These are phyloP conservation scores for Picochlorum sp. DNA, from an alignment of 139 green algal genomes.

Conservation along the genomic window DNA sequence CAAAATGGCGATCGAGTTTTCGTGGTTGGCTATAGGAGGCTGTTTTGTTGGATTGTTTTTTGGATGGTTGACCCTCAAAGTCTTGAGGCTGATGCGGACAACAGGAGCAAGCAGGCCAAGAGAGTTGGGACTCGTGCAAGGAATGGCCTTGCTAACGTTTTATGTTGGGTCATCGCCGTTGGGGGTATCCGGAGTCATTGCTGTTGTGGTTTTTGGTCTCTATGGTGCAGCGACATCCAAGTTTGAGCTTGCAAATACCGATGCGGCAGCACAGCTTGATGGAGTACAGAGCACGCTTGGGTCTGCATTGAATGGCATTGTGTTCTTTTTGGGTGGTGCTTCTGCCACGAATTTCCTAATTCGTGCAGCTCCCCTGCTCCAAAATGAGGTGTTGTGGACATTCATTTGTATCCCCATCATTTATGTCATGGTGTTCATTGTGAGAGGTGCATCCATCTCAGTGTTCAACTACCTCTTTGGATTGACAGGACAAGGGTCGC, in stretches of 20 bases:
- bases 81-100: conserved; percentile 46
- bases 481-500: conserved; percentile 10
- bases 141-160: conserved; percentile 63
- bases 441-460: conserved; percentile 30
- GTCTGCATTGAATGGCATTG: conserved; percentile 53
- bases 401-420: conserved; percentile 34
- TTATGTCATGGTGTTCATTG: conserved; percentile 39
- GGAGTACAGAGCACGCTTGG: conserved; percentile 39
- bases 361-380: conserved; percentile 1
- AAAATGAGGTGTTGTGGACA: background rate
- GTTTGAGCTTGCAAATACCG: conserved; percentile 31
- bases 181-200: conserved; percentile 54
- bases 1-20: conserved; percentile 14
- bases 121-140: conserved; percentile 63
- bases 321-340: conserved; percentile 81
- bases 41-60: conserved; percentile 47
- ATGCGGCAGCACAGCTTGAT: conserved; percentile 18
- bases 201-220: conserved; percentile 78
- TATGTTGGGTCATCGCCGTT: conserved; percentile 55
- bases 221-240: conserved; percentile 62
- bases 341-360: conserved; percentile 72
- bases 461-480: conserved; percentile 28
- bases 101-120: conserved; percentile 23
- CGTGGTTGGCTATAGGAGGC: conserved; percentile 35
- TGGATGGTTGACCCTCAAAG: conserved; percentile 30